Conservation (phyloP, 2,329 filamentous ascomycete genomes). For the Exophiala aquamarina region DNA sequence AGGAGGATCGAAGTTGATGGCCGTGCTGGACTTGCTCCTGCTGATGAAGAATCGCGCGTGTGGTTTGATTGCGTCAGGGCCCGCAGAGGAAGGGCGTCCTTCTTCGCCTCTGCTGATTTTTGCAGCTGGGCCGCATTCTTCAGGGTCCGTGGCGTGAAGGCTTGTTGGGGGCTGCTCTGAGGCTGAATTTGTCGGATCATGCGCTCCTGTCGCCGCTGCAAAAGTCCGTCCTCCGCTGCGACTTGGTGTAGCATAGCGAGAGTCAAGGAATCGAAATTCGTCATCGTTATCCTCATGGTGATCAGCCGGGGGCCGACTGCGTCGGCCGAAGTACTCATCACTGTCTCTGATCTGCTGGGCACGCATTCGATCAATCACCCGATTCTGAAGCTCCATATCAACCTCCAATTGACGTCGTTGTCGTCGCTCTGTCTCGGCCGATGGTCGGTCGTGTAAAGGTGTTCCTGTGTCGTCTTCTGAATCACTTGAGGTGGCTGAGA, state of each 20-base stretch:
- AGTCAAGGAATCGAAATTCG: too few species aligned
- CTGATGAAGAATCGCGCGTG: slow-evolving; percentile 83
- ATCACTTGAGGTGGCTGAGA: slow-evolving; percentile 19
- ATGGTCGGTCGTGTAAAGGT: not conserved
- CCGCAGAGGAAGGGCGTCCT: slow-evolving; percentile 33
- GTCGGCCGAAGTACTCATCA: slow-evolving; percentile 14
- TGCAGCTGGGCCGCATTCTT: slow-evolving; percentile 16
- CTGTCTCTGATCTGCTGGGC: slow-evolving; percentile 16
- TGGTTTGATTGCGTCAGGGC: slow-evolving; percentile 61
- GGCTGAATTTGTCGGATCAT: slow-evolving; percentile 1
- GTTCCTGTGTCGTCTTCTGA: slow-evolving; percentile 20
- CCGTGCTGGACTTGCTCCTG: slow-evolving; percentile 78
- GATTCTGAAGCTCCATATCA: too few species aligned
- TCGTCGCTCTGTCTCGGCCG: not conserved
- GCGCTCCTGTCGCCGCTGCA: not conserved
- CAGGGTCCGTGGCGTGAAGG: not conserved
- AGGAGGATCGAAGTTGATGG: slow-evolving; percentile 79
- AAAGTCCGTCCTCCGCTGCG: slow-evolving; percentile 1
- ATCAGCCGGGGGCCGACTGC: slow-evolving; percentile 2
- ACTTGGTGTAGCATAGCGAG: slow-evolving; percentile 4
- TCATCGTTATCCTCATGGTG: slow-evolving; percentile 8
- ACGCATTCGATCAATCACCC: slow-evolving; percentile 12
- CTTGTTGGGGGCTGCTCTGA: slow-evolving; percentile 3
- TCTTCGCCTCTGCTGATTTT: slow-evolving; percentile 17
- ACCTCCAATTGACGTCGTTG: too few species aligned